Evolutionary conservation across 805 yeast genomes (phyloP).

Genomic region (Candida xiaguanensis): DNA sequence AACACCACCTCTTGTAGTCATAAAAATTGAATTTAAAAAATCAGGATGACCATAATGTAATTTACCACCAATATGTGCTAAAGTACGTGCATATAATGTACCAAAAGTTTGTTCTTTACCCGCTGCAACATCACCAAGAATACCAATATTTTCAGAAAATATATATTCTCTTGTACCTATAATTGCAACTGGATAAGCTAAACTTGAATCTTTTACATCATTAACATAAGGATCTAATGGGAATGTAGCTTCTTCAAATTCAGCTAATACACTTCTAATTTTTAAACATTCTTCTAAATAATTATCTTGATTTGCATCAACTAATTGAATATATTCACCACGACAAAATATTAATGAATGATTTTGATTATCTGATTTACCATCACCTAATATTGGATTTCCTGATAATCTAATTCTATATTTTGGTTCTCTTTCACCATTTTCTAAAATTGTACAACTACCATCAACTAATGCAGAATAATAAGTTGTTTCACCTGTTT

Average conservation of each 20-base stretch:
- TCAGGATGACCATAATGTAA: slow-evolving; percentile 89
- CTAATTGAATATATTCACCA: slow-evolving; percentile 81
- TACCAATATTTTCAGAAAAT: slow-evolving; percentile 82
- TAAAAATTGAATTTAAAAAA: slow-evolving; percentile 68
- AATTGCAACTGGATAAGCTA: slow-evolving; percentile 63
- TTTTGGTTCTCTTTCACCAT: slow-evolving; percentile 39
- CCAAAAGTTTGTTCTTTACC: slow-evolving; percentile 90
- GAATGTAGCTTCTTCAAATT: slow-evolving; percentile 72
- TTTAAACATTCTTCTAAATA: slow-evolving; percentile 82
- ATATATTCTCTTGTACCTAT: slow-evolving; percentile 87
- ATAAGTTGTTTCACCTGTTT: slow-evolving; percentile 67
- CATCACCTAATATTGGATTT: slow-evolving; percentile 83
- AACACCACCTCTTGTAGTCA: slow-evolving; percentile 86
- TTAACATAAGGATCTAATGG: slow-evolving; percentile 22
- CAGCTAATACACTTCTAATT: slow-evolving; percentile 77
- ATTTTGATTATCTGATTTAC: slow-evolving; percentile 84
- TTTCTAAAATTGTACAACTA: slow-evolving; percentile 61
- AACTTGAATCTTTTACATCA: slow-evolving; percentile 15
- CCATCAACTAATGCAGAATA: slow-evolving; percentile 81
- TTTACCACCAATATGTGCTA: slow-evolving; percentile 82
- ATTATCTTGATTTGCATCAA: slow-evolving; percentile 86
- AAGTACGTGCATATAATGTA: slow-evolving; percentile 77
- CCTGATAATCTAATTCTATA: slow-evolving; percentile 78
- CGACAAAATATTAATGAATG: slow-evolving; percentile 76
- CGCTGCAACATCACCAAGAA: slow-evolving; percentile 85